These are phyloP conservation scores for Termitomyces sp. DNA, from an alignment of 768 basidiomycete species.

Conservation along the genomic window DNA sequence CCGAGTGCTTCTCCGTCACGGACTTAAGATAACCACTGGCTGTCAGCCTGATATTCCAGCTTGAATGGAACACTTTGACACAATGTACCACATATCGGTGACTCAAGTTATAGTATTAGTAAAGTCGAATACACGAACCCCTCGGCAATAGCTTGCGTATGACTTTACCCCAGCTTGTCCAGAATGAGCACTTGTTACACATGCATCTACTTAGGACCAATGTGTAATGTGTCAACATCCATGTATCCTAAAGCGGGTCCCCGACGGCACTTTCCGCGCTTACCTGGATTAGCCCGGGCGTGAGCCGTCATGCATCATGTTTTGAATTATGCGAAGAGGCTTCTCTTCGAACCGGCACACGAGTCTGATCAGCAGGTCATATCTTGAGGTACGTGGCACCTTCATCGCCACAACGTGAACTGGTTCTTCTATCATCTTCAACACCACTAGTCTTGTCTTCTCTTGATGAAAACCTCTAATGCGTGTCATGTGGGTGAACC, in stretches of 20 bases:
- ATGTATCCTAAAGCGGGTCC: background rate
- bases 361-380: conserved; percentile 13
- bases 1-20: background rate
- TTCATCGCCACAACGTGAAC: conserved; percentile 2
- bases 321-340: too few relatives aligned
- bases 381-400: background rate
- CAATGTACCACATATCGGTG: background rate
- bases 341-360: background rate
- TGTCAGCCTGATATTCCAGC: background rate
- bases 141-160: conserved; percentile 1
- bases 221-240: too few relatives aligned
- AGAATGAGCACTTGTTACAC: background rate
- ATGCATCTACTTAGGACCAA: background rate
- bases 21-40: background rate
- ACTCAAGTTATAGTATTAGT: background rate
- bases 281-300: background rate
- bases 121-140: background rate
- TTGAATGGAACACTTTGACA: background rate
- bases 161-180: background rate
- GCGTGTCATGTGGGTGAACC: conserved; percentile 2
- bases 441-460: conserved; percentile 6
- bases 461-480: background rate
- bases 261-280: conserved; percentile 6
- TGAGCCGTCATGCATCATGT: background rate
- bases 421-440: background rate